phyloP scores from a whole-genome alignment of 2,329 filamentous ascomycete species.

The Colletotrichum liaoningense region DNA sequence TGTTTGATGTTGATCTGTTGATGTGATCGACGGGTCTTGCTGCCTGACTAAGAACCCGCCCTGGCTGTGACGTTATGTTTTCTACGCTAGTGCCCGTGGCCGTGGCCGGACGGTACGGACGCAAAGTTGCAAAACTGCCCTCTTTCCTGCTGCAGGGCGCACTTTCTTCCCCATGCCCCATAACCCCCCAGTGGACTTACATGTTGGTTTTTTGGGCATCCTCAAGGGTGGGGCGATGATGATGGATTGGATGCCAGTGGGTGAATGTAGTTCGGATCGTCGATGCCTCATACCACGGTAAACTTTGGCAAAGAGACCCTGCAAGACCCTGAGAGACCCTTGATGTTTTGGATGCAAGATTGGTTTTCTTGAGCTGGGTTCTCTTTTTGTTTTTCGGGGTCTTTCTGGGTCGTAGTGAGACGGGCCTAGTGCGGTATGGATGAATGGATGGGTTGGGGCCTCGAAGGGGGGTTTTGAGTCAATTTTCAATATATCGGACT shows the following conservation, averaged over 20 bases:
- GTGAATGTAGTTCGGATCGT: neutral
- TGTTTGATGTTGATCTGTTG: neutral
- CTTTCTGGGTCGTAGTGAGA: too few species aligned
- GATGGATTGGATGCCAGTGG: neutral
- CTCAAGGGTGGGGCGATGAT: neutral
- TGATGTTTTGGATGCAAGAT: neutral
- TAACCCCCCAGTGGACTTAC: neutral
- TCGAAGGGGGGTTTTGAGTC: too few species aligned
- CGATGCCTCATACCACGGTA: neutral
- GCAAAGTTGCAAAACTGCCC: too few species aligned
- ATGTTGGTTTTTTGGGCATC: neutral
- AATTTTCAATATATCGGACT: neutral
- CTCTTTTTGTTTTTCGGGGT: too few species aligned
- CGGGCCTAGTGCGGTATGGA: neutral
- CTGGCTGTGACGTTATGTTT: neutral
- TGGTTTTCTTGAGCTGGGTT: neutral
- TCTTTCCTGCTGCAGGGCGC: too few species aligned
- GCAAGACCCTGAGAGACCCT: neutral
- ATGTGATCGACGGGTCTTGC: neutral
- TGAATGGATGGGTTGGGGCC: too few species aligned
- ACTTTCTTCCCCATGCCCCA: too few species aligned
- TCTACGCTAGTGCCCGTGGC: neutral
- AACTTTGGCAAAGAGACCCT: neutral
- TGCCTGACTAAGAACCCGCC: neutral
- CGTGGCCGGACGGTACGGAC: too few species aligned